A percentile compares a stretch with the other conserved stretches of the same genome.
Conservation (phyloP, 495 filamentous ascomycete species). For the Hypoxylon intermedium region DNA sequence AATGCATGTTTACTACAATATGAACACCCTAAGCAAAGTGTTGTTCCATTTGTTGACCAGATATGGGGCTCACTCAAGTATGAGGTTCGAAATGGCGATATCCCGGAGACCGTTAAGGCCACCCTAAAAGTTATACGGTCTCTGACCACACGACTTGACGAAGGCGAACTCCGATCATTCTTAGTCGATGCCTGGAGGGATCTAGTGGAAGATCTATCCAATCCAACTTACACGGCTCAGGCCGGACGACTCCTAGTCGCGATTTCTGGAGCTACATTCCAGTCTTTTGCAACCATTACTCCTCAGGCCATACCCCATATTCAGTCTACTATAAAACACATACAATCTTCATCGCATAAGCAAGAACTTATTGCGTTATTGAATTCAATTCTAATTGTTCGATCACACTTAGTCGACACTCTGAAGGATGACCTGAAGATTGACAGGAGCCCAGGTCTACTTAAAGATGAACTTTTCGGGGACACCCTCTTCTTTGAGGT, state of each 20-base stretch:
- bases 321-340: constrained; percentile 48
- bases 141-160: constrained; percentile 49
- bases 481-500: constrained; percentile 48
- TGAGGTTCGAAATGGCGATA: constrained; percentile 63
- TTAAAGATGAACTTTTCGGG: constrained; percentile 36
- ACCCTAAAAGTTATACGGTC: constrained; percentile 55
- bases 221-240: constrained; percentile 53
- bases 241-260: constrained; percentile 56
- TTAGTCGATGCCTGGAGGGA: constrained; percentile 49
- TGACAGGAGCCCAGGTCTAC: constrained; percentile 1
- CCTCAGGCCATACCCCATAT: constrained; percentile 45
- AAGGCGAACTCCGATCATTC: constrained; percentile 45
- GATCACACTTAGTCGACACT: constrained; percentile 42
- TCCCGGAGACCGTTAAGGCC: constrained; percentile 56
- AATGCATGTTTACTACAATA: constrained; percentile 54
- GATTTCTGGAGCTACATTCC: constrained; percentile 45
- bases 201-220: constrained; percentile 52
- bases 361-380: constrained; percentile 51
- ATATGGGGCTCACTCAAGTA: constrained; percentile 64
- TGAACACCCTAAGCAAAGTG: constrained; percentile 45
- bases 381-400: constrained; percentile 49
- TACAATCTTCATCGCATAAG: constrained; percentile 50
- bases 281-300: constrained; percentile 45
- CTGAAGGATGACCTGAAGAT: constrained; percentile 24
- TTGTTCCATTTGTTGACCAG: constrained; percentile 51